These are phyloP conservation scores for Leptodontidium sp. DNA, from an alignment of 2,329 filamentous ascomycete species.

Conservation along the genomic window DNA sequence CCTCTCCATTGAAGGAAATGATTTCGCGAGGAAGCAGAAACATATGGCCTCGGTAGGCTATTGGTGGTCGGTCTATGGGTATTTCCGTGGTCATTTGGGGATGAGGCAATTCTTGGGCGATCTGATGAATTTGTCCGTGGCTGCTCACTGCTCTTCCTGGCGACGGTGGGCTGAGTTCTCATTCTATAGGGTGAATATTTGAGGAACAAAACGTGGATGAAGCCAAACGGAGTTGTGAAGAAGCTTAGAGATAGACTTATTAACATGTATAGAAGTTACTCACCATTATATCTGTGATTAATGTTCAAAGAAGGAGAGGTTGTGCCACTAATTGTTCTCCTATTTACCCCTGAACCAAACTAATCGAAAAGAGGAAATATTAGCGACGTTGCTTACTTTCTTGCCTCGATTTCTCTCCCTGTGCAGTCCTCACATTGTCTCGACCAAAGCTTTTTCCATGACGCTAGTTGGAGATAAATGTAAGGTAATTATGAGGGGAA, in stretches of 20 bases:
- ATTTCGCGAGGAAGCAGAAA: neutral
- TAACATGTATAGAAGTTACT: too few species aligned
- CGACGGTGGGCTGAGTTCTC: too few species aligned
- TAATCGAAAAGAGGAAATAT: neutral
- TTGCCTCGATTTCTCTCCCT: neutral
- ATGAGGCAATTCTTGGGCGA: too few species aligned
- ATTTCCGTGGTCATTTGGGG: neutral
- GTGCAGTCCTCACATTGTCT: too few species aligned
- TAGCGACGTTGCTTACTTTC: neutral
- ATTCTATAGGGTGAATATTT: too few species aligned
- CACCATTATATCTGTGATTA: neutral
- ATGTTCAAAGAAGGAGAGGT: neutral
- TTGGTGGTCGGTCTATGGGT: neutral
- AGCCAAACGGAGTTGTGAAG: neutral
- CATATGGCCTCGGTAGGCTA: neutral
- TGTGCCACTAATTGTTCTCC: neutral
- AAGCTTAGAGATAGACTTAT: neutral
- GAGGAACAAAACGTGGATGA: too few species aligned
- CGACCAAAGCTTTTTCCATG: too few species aligned
- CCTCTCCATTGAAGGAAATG: neutral
- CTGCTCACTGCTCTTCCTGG: too few species aligned
- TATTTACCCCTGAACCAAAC: neutral
- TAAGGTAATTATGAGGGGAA: too few species aligned
- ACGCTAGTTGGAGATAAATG: too few species aligned
- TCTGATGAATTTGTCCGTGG: too few species aligned